Evolutionary conservation across 2,329 filamentous ascomycete genomes (phyloP), one percentile per base, ranked within the genome.

Genomic region (Nothophaeocryptopus gaeumannii): DNA sequence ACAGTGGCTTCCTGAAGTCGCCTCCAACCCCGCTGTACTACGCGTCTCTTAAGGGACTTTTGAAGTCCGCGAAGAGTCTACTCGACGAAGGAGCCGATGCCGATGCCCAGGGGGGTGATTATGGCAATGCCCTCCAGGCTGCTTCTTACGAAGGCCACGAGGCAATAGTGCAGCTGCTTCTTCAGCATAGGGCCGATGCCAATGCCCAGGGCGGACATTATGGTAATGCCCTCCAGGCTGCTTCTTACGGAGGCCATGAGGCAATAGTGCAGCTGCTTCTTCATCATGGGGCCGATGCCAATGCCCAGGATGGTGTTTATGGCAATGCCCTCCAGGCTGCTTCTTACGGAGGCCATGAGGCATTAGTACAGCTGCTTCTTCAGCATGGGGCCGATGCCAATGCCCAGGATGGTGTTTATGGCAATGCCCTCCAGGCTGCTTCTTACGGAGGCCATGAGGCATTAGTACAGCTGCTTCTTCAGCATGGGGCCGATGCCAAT

Each of bases 301-400:
- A 38, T 14, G 15, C 15, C 35, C 13, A 7, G 8, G 35, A 10
- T 13, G 35, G 35, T 8, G 11, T n/a, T 14, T 47, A 47, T 26
- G 49, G 49, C 36, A 62, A n/a, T 45, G 51, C 60, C 8, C 49
- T 63, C 8, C 45, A 54, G 30, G 52, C 44, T 35, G 60, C 61
- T 33, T 47, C 57, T 12, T 36, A 13, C 8, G 13, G n/a, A 31
- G 52, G 52, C 8, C 14, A 38, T 13, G 7, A 38, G 8, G 35
- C n/a, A 38, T 7, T 43, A 12, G 30, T 16, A 2, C 16, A 14
- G 10, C 14, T 11, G 31, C 14, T 45, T 8, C 31, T 45, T 7
- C 13, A 45, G 13, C 31, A 45, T 20, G 43, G 43, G 13, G 43
- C 43, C 7, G 43, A 45, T 39, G 14, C 34, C 2, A 38, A 45